Evolutionary conservation across 163 green algal genomes (phyloP).

Genomic region (Chlamydomonas reinhardtii): DNA sequence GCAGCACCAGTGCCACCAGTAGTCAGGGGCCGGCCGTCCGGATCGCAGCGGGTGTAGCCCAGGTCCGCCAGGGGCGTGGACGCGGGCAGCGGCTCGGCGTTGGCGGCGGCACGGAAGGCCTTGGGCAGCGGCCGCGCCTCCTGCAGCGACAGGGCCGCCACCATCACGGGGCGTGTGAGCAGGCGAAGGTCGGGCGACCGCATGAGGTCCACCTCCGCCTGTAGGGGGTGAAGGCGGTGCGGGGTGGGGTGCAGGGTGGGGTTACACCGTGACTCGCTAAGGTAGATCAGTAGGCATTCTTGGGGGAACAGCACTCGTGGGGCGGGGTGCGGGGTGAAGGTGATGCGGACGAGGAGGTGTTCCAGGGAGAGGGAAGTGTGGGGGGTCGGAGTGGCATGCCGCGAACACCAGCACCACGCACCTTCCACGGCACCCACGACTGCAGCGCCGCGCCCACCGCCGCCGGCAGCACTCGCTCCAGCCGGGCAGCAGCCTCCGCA

Average conservation of each 20-base stretch:
- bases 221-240: not conserved
- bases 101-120: conserved; percentile 9
- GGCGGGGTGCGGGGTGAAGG: no score
- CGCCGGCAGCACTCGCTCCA: not conserved
- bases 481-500: not conserved
- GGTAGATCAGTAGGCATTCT: no score
- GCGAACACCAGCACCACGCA: not conserved
- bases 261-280: no score
- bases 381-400: no score
- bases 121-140: not conserved
- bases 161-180: conserved; percentile 34
- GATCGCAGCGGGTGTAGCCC: conserved; percentile 5
- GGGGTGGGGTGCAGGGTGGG: not conserved
- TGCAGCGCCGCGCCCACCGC: conserved; percentile 46
- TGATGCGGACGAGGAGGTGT: no score
- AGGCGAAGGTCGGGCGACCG: conserved; percentile 41
- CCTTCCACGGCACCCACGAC: conserved; percentile 48
- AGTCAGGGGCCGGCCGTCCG: not conserved
- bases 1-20: not conserved
- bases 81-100: not conserved
- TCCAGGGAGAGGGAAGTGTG: no score
- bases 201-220: conserved; percentile 52
- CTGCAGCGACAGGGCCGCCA: conserved; percentile 34
- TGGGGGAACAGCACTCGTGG: no score
- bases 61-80: not conserved